A percentile compares a stretch with the other conserved stretches of the same genome.
phyloP scores from a whole-genome alignment of 345 rosid genomes.

The Theobroma cacao region DNA sequence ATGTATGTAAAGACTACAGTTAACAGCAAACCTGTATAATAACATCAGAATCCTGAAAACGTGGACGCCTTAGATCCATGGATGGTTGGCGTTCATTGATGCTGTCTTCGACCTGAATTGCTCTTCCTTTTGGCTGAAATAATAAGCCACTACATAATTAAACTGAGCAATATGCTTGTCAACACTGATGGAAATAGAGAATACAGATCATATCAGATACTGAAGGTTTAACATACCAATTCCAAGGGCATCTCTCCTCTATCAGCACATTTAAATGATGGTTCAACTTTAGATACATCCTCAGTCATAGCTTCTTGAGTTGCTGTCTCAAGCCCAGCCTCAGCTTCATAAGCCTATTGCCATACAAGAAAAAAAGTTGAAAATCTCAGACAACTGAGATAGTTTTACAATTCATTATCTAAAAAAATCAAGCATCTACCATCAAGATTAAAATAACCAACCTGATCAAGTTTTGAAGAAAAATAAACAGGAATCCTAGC shows the following conservation, averaged over 20 bases:
- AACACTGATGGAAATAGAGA: neutral
- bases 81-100: conserved; percentile 54
- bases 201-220: neutral
- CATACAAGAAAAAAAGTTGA: neutral
- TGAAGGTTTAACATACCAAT: conserved; percentile 23
- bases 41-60: conserved; percentile 53
- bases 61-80: conserved; percentile 35
- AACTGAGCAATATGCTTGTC: neutral
- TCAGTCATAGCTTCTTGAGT: conserved; percentile 16
- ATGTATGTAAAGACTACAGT: neutral
- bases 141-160: neutral
- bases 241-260: conserved; percentile 17
- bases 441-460: conserved; percentile 10
- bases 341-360: conserved; percentile 25
- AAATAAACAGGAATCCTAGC: conserved; percentile 16
- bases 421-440: neutral
- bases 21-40: conserved; percentile 56
- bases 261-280: conserved; percentile 19
- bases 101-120: conserved; percentile 58
- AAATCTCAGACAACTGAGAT: neutral
- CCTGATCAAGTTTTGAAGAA: conserved; percentile 26
- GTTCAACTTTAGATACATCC: conserved; percentile 12
- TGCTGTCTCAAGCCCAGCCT: conserved; percentile 14
- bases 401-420: conserved; percentile 5
- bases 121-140: conserved; percentile 51